Base-by-base conservation (phyloP, 148 eudicot genomes). In the Vaccinium macrocarpon region DNA sequence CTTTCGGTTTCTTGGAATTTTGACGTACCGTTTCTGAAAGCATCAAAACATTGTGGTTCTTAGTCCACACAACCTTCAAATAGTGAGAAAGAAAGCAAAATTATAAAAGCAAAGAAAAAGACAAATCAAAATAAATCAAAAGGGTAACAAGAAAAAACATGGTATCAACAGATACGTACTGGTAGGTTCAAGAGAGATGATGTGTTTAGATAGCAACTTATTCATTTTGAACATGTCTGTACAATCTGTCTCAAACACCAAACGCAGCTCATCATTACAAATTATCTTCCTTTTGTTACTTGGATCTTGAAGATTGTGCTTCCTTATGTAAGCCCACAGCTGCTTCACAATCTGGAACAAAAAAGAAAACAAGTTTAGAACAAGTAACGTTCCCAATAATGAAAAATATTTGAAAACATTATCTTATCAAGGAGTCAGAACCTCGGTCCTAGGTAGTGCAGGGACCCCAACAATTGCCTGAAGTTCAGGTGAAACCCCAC, bases 261-360 rank as follows among this genome's bases (percentile, higher is more conserved):
- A 81, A 49, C 92, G 94, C 77, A 93, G 88, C 85, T 90, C 91
- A 56, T 92, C 94, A 84, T 92, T 91, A 84, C 97, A 92, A 66
- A 89, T 88, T 80, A 92, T 91, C 90, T 90, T 95, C 90, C 98
- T 94, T 84, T 94, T 96, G 90, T 96, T 96, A 76, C 91, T 91
- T 61, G 99, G 99, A 86, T 96, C 99, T 89, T 96, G 99, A 82
- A 96, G 98, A 86, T 94, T 96, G 88, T 96, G 83, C 86, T 96
- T 94, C 90, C 96, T 93, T 89, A 96, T 96, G 88, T 94, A 96
- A 27, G 91, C 95, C 98, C 98, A 96, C 50, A 96, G 90, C 88
- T 96, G 99, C 91, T 88, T 96, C 87, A 96, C 99, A 84, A 96
- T 94, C 99, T 96, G 89, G 89, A 77, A 83, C 62, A 82, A 86